These are phyloP conservation scores for Triticum timopheevii DNA, from an alignment of 176 grass and related monocot species.

Conservation along the genomic window DNA sequence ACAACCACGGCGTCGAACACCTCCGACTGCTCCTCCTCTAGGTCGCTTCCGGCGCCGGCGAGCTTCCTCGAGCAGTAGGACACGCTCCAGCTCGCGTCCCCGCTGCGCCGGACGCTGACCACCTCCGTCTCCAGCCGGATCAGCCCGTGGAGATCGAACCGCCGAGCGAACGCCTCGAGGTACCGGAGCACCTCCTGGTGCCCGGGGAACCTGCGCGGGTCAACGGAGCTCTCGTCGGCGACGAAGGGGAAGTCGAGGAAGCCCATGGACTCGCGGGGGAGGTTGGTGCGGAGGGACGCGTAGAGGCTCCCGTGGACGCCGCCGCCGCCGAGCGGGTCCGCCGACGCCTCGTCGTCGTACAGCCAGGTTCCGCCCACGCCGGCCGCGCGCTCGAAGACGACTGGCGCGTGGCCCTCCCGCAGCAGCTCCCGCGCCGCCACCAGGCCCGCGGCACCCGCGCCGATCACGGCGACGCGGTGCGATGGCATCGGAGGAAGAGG, in stretches of 20 bases:
- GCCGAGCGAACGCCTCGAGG: conserved; percentile 34
- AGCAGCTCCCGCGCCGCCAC: conserved; percentile 53
- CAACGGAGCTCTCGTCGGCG: conserved; percentile 4
- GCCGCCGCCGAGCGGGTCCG: conserved; percentile 48
- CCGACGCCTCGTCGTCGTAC: background rate
- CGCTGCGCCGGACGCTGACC: conserved; percentile 21
- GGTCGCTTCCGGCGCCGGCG: background rate
- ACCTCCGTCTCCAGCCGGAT: conserved; percentile 48
- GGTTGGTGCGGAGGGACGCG: conserved; percentile 74
- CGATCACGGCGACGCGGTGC: conserved; percentile 51
- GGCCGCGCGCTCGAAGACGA: conserved; percentile 58
- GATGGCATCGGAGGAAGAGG: background rate
- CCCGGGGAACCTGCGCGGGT: conserved; percentile 46
- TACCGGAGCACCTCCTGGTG: conserved; percentile 62
- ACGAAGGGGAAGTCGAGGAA: conserved; percentile 81
- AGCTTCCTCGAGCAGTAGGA: background rate
- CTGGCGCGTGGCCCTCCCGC: conserved; percentile 63
- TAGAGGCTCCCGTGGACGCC: conserved; percentile 72
- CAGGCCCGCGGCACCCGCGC: conserved; percentile 66
- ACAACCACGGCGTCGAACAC: conserved; percentile 53
- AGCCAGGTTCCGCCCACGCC: conserved; percentile 71
- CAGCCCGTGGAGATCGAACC: conserved; percentile 34
- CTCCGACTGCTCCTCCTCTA: conserved; percentile 12
- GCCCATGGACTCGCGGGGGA: conserved; percentile 75
- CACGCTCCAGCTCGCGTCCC: conserved; percentile 29